phyloP scores from a whole-genome alignment of 176 grass and related monocot genomes.

The Musa acuminata region DNA sequence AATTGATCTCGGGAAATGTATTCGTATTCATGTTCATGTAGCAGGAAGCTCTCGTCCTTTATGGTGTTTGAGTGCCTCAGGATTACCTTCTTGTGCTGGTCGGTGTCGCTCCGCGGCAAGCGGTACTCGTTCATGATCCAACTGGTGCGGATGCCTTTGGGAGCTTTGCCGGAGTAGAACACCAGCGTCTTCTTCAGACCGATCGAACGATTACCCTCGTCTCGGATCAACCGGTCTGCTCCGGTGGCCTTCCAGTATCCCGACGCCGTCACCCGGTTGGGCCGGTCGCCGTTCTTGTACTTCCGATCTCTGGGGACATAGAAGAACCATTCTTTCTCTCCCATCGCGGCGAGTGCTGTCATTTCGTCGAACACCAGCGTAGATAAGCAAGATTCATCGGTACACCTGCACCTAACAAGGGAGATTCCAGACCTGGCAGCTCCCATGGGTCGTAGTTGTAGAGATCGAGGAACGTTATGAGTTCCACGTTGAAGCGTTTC shows the following conservation, averaged over 20 bases:
- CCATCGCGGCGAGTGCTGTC: conserved; percentile 52
- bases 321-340: conserved; percentile 30
- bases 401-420: neutral
- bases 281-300: no score
- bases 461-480: conserved; percentile 14
- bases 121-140: no score
- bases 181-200: no score
- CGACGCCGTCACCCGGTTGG: no score
- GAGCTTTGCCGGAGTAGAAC: no score
- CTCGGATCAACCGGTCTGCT: conserved; percentile 57
- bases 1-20: no score
- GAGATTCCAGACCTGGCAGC: no score
- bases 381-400: conserved; percentile 29
- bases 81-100: conserved; percentile 69
- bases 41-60: no score
- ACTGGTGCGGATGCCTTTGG: no score
- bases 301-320: no score
- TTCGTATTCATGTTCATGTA: no score
- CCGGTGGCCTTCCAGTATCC: conserved; percentile 63
- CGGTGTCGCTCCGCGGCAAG: conserved; percentile 30
- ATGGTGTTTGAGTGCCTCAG: neutral
- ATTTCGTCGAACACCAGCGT: conserved; percentile 6
- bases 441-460: no score
- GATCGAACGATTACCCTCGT: conserved; percentile 32
- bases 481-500: conserved; percentile 78